Conservation (phyloP, 192 early-diverging fungal genomes). For the Mortierella antarctica region DNA sequence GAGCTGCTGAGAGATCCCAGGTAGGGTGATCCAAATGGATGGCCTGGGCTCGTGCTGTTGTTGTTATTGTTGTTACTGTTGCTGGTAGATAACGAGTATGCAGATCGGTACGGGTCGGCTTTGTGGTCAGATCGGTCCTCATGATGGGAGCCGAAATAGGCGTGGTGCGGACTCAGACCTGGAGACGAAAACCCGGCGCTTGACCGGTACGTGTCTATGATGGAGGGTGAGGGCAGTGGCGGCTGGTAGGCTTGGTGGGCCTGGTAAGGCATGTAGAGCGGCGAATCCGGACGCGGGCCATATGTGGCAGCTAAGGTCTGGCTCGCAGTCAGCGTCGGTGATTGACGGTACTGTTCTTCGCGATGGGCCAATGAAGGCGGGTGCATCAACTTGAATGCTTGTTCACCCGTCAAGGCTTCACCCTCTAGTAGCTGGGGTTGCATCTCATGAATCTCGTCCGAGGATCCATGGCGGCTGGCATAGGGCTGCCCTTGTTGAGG, state of each 20-base stretch:
- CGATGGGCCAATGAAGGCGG: slow-evolving; percentile 18
- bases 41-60: not conserved
- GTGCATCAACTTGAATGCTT: slow-evolving; percentile 16
- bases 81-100: slow-evolving; percentile 25
- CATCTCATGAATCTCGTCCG: slow-evolving; percentile 24
- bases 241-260: slow-evolving; percentile 22
- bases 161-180: slow-evolving; percentile 13
- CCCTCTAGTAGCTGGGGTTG: slow-evolving; percentile 7
- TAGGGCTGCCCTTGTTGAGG: slow-evolving; percentile 1
- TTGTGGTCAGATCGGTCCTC: slow-evolving; percentile 18
- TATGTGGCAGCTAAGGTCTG: slow-evolving; percentile 39
- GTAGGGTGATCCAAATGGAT: slow-evolving; percentile 22
- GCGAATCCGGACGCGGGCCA: slow-evolving; percentile 27
- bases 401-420: slow-evolving; percentile 13
- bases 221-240: slow-evolving; percentile 32
- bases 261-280: slow-evolving; percentile 33
- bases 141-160: not conserved
- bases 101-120: slow-evolving; percentile 38
- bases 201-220: slow-evolving; percentile 17
- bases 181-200: slow-evolving; percentile 13
- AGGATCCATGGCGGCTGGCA: slow-evolving; percentile 24
- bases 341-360: slow-evolving; percentile 33
- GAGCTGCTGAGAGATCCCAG: slow-evolving; percentile 22
- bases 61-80: slow-evolving; percentile 8
- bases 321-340: slow-evolving; percentile 35